phyloP scores from a whole-genome alignment of 305 asterid genomes.

The Caryopteris hybrid region DNA sequence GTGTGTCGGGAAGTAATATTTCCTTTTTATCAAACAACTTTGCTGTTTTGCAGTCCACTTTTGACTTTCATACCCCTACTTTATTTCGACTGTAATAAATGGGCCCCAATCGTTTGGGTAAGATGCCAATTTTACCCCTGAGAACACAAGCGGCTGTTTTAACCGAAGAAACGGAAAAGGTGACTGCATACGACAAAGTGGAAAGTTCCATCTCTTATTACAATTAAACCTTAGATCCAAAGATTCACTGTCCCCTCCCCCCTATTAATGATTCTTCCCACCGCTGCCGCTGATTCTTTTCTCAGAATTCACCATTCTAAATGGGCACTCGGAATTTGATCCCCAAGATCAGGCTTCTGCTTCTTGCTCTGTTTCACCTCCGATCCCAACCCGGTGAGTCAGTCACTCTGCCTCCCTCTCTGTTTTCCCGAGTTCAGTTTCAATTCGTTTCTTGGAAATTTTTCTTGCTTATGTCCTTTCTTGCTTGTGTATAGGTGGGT shows the following conservation, averaged over 20 bases:
- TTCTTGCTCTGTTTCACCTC: conserved; percentile 53
- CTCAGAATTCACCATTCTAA: neutral
- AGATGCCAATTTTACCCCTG: neutral
- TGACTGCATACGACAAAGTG: conserved; percentile 23
- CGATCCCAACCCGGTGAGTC: conserved; percentile 59
- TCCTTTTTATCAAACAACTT: too few species aligned
- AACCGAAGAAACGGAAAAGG: conserved; percentile 36
- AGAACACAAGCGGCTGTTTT: neutral
- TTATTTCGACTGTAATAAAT: too few species aligned
- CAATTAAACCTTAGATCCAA: conserved; percentile 20
- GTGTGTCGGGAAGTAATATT: too few species aligned
- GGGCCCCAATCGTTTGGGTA: too few species aligned
- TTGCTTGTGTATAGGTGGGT: neutral
- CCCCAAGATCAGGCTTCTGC: conserved; percentile 41
- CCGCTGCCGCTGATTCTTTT: conserved; percentile 9
- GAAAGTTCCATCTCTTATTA: conserved; percentile 15
- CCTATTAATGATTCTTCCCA: conserved; percentile 11
- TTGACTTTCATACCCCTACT: too few species aligned
- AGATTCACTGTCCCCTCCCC: conserved; percentile 2
- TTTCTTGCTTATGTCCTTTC: neutral
- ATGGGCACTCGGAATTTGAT: conserved; percentile 28
- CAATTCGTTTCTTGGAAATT: neutral
- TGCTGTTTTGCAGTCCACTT: too few species aligned
- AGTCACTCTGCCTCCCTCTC: neutral
- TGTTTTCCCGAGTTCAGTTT: neutral